Base-by-base conservation (phyloP, 257 asterid species). In the Coffea eugenioides region DNA sequence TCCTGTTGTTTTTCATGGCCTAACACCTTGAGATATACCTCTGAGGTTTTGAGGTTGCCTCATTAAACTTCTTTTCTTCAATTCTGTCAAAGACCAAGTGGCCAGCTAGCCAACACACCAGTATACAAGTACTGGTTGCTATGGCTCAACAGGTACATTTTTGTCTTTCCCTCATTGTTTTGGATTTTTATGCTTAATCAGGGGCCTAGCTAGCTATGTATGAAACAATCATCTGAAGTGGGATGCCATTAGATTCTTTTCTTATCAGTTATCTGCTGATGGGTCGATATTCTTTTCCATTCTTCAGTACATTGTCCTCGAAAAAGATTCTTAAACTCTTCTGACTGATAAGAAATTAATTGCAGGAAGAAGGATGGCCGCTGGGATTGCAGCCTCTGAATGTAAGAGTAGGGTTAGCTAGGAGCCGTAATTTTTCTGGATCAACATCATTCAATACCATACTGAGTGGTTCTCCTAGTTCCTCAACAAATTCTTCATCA, bases 341-440 rank as follows among this genome's bases (percentile, higher is more conserved):
- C 43, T 75, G 80, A 76, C 73, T 78, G 88, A 86, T 86, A 64
- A 83, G 80, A 73, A 54, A 81, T 45, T 77, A 54, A 81, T 45
- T 80, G 77, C 86, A 88, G 91, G 90, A 86, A 86, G 91, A 84
- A 79, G 92, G 89, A 23, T 88, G 92, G 92, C 90, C 90, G 23
- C 83, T 88, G 71, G 92, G 92, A 41, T 84, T 88, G 86, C 86
- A 77, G 57, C 90, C 90, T 72, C 69, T 88, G 84, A 86, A 86
- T 88, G 81, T 71, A 65, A 80, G 91, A 84, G 83, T 71, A 79
- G 90, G 88, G 78, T 71, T 87, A 21, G 82, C 77, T 56, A 88
- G 90, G 77, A 84, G 56, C 81, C 82, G 82, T 27, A 71, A 81
- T 56, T 69, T 77, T 68, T 81, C 85, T 41, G 90, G 84, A 61